Conservation (phyloP, 208 protist species). For the Acanthamoeba rhysodes region DNA sequence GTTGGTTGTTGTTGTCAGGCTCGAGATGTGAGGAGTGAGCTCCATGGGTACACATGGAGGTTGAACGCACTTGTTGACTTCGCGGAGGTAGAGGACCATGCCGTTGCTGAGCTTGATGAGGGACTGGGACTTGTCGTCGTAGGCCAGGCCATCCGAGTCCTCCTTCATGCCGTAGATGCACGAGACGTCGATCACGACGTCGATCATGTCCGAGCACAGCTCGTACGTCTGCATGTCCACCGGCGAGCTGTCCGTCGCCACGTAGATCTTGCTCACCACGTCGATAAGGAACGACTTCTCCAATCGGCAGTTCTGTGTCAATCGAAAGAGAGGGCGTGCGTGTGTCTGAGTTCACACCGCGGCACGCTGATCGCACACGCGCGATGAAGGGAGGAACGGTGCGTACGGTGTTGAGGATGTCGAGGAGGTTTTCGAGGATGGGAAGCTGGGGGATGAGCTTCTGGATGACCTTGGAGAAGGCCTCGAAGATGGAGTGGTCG, state of each 20-base stretch:
- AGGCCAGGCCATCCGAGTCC: slow-evolving; percentile 85
- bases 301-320: slow-evolving; percentile 90
- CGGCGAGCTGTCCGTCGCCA: slow-evolving; percentile 93
- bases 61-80: slow-evolving; percentile 88
- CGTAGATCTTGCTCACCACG: slow-evolving; percentile 94
- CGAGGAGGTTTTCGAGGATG: slow-evolving; percentile 93
- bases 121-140: slow-evolving; percentile 89
- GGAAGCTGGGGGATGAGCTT: slow-evolving; percentile 94
- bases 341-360: background rate
- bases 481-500: slow-evolving; percentile 96
- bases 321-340: no score
- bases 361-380: background rate
- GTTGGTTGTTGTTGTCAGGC: no score
- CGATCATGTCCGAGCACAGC: slow-evolving; percentile 95
- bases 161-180: slow-evolving; percentile 92
- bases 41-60: background rate
- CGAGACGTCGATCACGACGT: slow-evolving; percentile 95
- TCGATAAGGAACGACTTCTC: slow-evolving; percentile 96
- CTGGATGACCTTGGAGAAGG: slow-evolving; percentile 94
- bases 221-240: slow-evolving; percentile 94
- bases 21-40: no score
- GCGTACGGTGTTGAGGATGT: slow-evolving; percentile 90
- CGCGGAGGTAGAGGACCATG: slow-evolving; percentile 92
- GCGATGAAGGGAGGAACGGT: background rate
- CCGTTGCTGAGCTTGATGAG: slow-evolving; percentile 93